Percentiles rank a stretch among this genome's conserved stretches.
Conservation (phyloP, 2,329 filamentous ascomycete genomes). For the Penicillium hesseltinei region DNA sequence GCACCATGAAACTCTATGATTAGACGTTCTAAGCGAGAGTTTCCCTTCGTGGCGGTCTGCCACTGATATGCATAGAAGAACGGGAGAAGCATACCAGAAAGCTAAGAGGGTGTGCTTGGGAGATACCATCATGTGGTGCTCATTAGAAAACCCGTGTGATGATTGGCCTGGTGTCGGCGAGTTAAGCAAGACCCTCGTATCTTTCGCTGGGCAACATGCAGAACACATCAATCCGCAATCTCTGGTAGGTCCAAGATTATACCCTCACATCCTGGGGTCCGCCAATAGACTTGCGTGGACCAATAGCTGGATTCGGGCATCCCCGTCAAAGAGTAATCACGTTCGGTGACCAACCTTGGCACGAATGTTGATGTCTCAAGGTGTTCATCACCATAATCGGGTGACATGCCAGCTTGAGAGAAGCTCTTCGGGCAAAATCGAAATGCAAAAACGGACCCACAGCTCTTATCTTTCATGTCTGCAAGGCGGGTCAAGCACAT, state of each 20-base stretch:
- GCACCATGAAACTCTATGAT: constrained; percentile 1
- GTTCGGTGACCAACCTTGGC: background rate
- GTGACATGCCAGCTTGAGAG: background rate
- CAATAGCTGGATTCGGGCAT: background rate
- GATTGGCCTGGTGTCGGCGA: background rate
- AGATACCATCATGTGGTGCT: constrained; percentile 3
- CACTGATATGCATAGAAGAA: constrained; percentile 30
- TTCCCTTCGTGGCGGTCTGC: constrained; percentile 15
- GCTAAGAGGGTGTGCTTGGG: background rate
- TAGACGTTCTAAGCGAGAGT: background rate
- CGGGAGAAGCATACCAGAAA: constrained; percentile 24
- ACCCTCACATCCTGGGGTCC: background rate
- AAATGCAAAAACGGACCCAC: background rate
- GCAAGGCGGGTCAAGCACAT: background rate
- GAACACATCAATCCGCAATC: background rate
- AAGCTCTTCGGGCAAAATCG: background rate
- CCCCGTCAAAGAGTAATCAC: background rate
- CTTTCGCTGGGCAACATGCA: background rate
- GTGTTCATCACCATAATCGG: background rate
- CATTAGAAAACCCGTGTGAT: background rate
- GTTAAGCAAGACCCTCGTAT: background rate
- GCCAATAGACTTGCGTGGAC: constrained; percentile 1
- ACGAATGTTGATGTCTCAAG: background rate
- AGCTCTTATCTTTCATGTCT: constrained; percentile 1
- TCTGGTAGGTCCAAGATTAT: constrained; percentile 1